Evolutionary conservation across 352 stramenopile genomes (phyloP).

Genomic region (Phytopythium helicoides): DNA sequence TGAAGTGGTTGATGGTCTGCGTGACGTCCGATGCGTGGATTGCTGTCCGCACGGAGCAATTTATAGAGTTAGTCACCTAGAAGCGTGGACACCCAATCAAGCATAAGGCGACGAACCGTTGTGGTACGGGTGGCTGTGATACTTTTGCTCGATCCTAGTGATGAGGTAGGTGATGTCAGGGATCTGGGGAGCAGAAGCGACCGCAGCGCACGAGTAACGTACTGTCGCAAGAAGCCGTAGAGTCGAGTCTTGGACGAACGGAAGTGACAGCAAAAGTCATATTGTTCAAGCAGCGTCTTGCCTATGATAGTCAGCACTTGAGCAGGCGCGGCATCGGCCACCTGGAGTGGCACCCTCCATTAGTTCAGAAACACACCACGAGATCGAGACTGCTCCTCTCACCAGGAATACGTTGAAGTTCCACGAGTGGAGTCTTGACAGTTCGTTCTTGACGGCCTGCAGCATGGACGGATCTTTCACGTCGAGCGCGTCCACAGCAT

Average conservation of each 20-base stretch:
- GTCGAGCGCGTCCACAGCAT: slow-evolving; percentile 15
- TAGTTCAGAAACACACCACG: slow-evolving; percentile 1
- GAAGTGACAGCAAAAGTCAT: slow-evolving; percentile 64
- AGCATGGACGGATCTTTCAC: slow-evolving; percentile 43
- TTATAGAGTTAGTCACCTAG: background rate
- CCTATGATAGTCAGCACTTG: slow-evolving; percentile 70
- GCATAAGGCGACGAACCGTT: slow-evolving; percentile 42
- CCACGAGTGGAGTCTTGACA: slow-evolving; percentile 59
- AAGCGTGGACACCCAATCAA: background rate
- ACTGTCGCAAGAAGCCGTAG: slow-evolving; percentile 64
- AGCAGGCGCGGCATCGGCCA: slow-evolving; percentile 45
- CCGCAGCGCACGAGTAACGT: slow-evolving; percentile 13
- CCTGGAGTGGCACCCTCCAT: slow-evolving; percentile 11
- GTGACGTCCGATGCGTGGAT: slow-evolving; percentile 83
- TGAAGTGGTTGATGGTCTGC: slow-evolving; percentile 73
- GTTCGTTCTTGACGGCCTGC: slow-evolving; percentile 44
- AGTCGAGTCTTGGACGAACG: slow-evolving; percentile 46
- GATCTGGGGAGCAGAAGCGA: background rate
- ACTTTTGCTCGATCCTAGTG: slow-evolving; percentile 51
- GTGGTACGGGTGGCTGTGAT: slow-evolving; percentile 80
- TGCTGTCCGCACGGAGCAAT: slow-evolving; percentile 21
- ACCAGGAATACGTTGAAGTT: slow-evolving; percentile 73
- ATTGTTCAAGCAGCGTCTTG: slow-evolving; percentile 71
- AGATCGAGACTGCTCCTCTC: slow-evolving; percentile 2
- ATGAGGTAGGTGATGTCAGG: background rate